These are phyloP conservation scores for Trametes cinnabarina DNA, from an alignment of 768 basidiomycete species.

Conservation along the genomic window DNA sequence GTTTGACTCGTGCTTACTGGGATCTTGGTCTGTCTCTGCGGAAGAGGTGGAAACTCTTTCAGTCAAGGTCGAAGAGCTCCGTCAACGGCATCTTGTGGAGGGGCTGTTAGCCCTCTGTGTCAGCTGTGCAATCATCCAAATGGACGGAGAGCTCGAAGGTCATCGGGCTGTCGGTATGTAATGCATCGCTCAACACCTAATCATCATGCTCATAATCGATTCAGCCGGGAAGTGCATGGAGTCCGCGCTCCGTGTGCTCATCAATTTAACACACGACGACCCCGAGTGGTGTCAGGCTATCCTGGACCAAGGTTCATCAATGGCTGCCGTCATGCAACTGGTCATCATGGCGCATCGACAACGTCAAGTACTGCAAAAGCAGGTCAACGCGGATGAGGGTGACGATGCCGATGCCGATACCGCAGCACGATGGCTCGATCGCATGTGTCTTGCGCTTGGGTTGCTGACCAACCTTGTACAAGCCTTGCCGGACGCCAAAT, in stretches of 20 bases:
- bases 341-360: constrained; percentile 40
- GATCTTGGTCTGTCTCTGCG: constrained; percentile 45
- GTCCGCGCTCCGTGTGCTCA: constrained; percentile 60
- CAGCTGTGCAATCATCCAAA: constrained; percentile 41
- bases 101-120: constrained; percentile 53
- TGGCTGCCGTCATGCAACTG: constrained; percentile 48
- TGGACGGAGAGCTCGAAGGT: constrained; percentile 23
- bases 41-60: constrained; percentile 4
- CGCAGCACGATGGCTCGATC: constrained; percentile 54
- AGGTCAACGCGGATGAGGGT: constrained; percentile 9
- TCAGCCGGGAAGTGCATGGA: constrained; percentile 51
- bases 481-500: constrained; percentile 46
- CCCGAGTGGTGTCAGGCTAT: constrained; percentile 53
- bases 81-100: constrained; percentile 45
- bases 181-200: background rate
- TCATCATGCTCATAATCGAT: background rate
- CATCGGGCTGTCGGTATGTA: constrained; percentile 10
- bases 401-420: constrained; percentile 26
- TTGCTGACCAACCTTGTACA: constrained; percentile 77
- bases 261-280: constrained; percentile 68
- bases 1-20: constrained; percentile 62
- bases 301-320: constrained; percentile 43
- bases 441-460: constrained; percentile 71
- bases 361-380: constrained; percentile 19
- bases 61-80: constrained; percentile 33